A percentile compares a stretch with the other conserved stretches of the same genome.
Conservation (phyloP, 2,329 filamentous ascomycete genomes). For the Claviceps africana region DNA sequence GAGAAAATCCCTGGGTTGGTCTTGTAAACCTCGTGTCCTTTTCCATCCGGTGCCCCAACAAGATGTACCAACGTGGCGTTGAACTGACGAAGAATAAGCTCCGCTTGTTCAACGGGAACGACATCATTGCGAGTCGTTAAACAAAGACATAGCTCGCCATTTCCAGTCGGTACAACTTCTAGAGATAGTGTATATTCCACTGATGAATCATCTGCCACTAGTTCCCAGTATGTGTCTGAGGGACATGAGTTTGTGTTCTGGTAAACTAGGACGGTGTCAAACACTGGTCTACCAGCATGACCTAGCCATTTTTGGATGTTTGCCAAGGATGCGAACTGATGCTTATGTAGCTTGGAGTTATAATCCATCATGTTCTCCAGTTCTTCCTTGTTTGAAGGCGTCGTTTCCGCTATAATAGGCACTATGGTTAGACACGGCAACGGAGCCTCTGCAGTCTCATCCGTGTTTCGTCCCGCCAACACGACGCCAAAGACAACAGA, state of each 20-base stretch:
- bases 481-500: slow-evolving; percentile 68
- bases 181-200: slow-evolving; percentile 72
- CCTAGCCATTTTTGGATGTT: slow-evolving; percentile 62
- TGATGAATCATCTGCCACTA: slow-evolving; percentile 50
- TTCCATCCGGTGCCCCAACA: slow-evolving; percentile 31
- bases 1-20: slow-evolving; percentile 38
- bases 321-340: slow-evolving; percentile 58
- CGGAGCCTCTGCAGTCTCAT: slow-evolving; percentile 42
- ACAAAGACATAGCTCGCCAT: slow-evolving; percentile 41
- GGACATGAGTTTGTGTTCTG: slow-evolving; percentile 41
- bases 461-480: slow-evolving; percentile 56
- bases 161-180: slow-evolving; percentile 49
- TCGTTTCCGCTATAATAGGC: slow-evolving; percentile 50
- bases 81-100: slow-evolving; percentile 55
- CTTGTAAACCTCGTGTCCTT: slow-evolving; percentile 24
- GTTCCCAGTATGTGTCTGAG: slow-evolving; percentile 35
- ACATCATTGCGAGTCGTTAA: slow-evolving; percentile 52
- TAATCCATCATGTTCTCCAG: slow-evolving; percentile 49
- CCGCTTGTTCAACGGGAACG: slow-evolving; percentile 55
- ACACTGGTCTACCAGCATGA: slow-evolving; percentile 49
- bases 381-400: slow-evolving; percentile 39
- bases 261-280: slow-evolving; percentile 77
- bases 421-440: slow-evolving; percentile 77
- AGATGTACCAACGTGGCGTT: slow-evolving; percentile 51
- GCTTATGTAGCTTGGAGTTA: slow-evolving; percentile 49